Evolutionary conservation across 345 rosid genomes (phyloP), one percentile per base, ranked within the genome.

Genomic region (Rhodamnia rubescens): DNA sequence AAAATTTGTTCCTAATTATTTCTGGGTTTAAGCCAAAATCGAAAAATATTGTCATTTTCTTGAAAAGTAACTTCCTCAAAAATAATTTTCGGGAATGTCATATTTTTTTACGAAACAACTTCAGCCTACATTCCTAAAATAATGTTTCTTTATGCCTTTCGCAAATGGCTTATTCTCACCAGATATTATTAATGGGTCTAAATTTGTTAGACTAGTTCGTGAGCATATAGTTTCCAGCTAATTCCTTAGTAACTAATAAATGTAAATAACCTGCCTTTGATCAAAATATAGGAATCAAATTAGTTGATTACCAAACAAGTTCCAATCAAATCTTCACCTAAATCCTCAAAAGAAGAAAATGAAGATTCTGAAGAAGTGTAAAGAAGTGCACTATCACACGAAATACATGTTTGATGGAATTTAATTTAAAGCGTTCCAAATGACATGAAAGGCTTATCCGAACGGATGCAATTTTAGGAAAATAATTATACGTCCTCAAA

Each of bases 61-160:
- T 56, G 0, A 10, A 56, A 56, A 4, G 1, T 42, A 42, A 42
- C 5, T 42, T 42, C 44, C 44, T 42, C 0, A 0, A 56, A 56
- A 24, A 36, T 36, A 36, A 36, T 36, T 36, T 36, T 36, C 40
- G 3, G 40, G 40, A 24, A 10, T 24, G 26, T 56, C 26, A 56
- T 5, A 42, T 42, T 42, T 9, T 56, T 56, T 0, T 2, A 1
- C 3, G 26, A 56, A 56, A 56, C 3, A 56, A 56, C 24, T 24
- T n/a, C 0, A 24, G 13, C 27, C 1, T 24, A 5, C 26, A 56
- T 24, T 56, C 29, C 27, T 13, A 24, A 56, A 56, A 10, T 56
- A 56, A 24, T 56, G 26, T 24, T 24, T 56, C 27, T 26, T 56
- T 24, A 24, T 56, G 11, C 11, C 61, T 56, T 56, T 56, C 26